Evolutionary conservation across 176 grass and related monocot species (phyloP).

Genomic region (Zea mays): DNA sequence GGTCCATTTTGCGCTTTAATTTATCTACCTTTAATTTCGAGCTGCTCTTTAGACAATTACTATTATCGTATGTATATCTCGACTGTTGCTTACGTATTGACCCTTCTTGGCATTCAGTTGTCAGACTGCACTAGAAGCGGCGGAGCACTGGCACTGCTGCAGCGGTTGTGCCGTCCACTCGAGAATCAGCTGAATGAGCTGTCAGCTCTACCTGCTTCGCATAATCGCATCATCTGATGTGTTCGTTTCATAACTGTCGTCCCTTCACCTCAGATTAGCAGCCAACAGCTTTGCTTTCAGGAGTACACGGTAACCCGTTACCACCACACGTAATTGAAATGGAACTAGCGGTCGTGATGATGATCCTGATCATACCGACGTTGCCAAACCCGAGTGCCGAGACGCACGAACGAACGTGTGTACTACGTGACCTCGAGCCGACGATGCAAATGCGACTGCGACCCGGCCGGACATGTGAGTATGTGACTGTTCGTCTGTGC

Average conservation of each 20-base stretch:
- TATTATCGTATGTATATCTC: too few species aligned
- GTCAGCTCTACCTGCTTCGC: neutral
- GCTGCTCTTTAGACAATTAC: too few species aligned
- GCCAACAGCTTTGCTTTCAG: neutral
- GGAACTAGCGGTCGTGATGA: neutral
- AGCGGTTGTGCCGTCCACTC: neutral
- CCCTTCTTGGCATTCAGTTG: too few species aligned
- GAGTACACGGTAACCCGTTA: neutral
- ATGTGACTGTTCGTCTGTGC: neutral
- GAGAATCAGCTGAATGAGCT: conserved; percentile 29
- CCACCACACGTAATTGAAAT: neutral
- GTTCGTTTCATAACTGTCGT: conserved; percentile 12
- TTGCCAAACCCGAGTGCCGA: neutral
- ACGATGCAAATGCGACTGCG: neutral
- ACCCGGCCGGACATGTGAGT: neutral
- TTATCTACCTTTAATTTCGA: too few species aligned
- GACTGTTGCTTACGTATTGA: too few species aligned
- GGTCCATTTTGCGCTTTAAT: too few species aligned
- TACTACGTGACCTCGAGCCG: neutral
- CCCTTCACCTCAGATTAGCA: neutral
- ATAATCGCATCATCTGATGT: neutral
- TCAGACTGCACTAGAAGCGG: too few species aligned
- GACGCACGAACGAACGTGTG: neutral
- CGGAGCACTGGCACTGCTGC: too few species aligned
- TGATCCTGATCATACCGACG: neutral